Conservation (phyloP, 768 basidiomycete genomes). For the Mycena crocata region DNA sequence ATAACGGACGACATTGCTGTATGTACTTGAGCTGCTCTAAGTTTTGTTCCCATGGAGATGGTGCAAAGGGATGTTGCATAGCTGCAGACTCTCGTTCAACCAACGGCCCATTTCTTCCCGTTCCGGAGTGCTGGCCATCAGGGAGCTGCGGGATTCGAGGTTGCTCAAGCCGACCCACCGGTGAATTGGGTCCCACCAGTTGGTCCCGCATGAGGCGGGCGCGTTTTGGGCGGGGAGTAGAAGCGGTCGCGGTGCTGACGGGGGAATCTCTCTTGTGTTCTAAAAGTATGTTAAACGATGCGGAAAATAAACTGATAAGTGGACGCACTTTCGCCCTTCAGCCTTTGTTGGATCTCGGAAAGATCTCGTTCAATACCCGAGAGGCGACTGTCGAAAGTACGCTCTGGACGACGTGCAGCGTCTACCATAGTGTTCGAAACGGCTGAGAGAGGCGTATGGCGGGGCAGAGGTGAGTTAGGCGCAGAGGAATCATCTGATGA, state of each 20-base stretch:
- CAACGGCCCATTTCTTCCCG: too few species aligned
- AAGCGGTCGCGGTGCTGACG: background rate
- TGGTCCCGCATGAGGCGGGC: too few species aligned
- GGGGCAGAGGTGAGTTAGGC: background rate
- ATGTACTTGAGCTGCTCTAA: too few species aligned
- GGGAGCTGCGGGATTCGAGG: too few species aligned
- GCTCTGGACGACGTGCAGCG: background rate
- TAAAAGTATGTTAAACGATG: background rate
- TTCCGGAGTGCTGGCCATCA: too few species aligned
- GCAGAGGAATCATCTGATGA: background rate
- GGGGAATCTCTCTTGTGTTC: background rate
- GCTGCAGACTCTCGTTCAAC: too few species aligned
- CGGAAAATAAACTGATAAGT: background rate
- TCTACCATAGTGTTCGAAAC: background rate
- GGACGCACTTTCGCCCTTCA: background rate
- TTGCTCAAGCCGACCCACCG: too few species aligned
- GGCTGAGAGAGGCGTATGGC: background rate
- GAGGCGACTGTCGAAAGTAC: background rate
- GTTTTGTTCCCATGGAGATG: too few species aligned
- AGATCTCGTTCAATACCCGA: background rate
- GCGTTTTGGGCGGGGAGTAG: background rate
- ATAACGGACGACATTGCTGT: too few species aligned
- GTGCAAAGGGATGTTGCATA: too few species aligned
- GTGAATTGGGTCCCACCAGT: too few species aligned
- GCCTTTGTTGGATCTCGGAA: background rate